phyloP scores from a whole-genome alignment of 352 stramenopile genomes.

The Thalassiosira exigua region DNA sequence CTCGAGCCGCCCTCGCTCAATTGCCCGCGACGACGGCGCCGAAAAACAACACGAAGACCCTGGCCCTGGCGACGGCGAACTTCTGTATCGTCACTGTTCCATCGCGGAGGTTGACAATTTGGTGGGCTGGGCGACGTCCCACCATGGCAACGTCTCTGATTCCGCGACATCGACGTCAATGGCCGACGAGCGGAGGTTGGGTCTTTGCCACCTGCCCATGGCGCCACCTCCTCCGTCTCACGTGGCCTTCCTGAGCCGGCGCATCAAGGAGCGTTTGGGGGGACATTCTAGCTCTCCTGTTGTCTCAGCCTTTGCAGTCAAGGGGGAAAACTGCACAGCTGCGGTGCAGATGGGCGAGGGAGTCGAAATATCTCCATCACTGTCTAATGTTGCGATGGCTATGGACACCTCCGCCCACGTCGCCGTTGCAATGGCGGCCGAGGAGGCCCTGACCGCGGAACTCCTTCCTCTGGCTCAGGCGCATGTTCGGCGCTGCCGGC shows the following conservation, averaged over 20 bases:
- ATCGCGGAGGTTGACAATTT: conserved; percentile 35
- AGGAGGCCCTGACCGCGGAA: conserved; percentile 68
- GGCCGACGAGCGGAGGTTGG: background rate
- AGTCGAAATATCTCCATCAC: too few species aligned
- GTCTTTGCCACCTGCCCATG: conserved; percentile 9
- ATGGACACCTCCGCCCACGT: conserved; percentile 66
- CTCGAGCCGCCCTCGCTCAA: too few species aligned
- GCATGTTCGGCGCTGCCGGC: conserved; percentile 60
- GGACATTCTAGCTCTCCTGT: background rate
- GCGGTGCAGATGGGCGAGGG: background rate
- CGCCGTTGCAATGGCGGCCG: conserved; percentile 60
- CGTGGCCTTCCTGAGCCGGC: conserved; percentile 22
- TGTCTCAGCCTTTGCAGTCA: too few species aligned
- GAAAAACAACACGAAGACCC: too few species aligned
- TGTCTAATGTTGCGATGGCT: too few species aligned
- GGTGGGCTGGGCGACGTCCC: conserved; percentile 43
- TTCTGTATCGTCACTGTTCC: conserved; percentile 6
- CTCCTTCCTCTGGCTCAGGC: conserved; percentile 63
- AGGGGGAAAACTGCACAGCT: background rate
- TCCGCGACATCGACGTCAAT: background rate
- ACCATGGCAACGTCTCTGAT: background rate
- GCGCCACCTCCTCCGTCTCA: conserved; percentile 39
- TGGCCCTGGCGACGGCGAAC: background rate
- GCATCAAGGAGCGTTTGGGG: background rate
- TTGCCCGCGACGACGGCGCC: too few species aligned